Evolutionary conservation across 441 rosid genomes (phyloP), one percentile per base, ranked within the genome.

Genomic region (Viola pubescens): DNA sequence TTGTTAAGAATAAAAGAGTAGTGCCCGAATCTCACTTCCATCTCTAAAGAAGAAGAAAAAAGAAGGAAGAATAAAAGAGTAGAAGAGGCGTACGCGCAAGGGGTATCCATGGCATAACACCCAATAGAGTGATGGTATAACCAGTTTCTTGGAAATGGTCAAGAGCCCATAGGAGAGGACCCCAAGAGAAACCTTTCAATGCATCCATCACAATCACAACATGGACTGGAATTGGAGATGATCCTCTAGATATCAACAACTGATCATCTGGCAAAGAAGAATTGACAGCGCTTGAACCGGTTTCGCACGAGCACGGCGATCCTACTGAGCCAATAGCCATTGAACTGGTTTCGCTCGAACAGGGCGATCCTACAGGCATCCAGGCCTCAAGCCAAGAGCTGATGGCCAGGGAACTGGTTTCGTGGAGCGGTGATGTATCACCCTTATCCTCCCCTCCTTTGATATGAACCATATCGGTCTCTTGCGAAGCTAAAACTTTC

Each of bases 131-230:
- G 50, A 78, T 64, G 6, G 69, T 69, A 43, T 64, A 74, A 9
- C 57, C 73, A 5, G 58, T 26, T 4, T 12, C 53, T 42, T 64
- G 59, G 16, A 75, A 61, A 62, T 72, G 64, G 13, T 75, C 71
- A 47, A 78, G 69, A 1, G 70, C 70, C 77, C 77, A 70, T 38
- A 40, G 61, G 5, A 78, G 69, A 0, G 77, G 71, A 34, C 54
- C 62, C 46, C 52, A 44, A 0, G 82, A 72, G 70, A 78, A 78
- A 4, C 57, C 79, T 48, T 47, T 64, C 62, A 69, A 53, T 34
- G 77, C 79, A 57, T 78, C 79, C 77, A 72, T 72, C 19, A 75
- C 82, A 3, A 75, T 66, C 6, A 75, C 82, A 1, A 72, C 67
- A 49, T 74, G 67, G 5, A 12, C 11, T 9, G 68, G 62, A 44